Base-by-base conservation (phyloP, 768 basidiomycete genomes). In the Lactifluus hygrophoroides region DNA sequence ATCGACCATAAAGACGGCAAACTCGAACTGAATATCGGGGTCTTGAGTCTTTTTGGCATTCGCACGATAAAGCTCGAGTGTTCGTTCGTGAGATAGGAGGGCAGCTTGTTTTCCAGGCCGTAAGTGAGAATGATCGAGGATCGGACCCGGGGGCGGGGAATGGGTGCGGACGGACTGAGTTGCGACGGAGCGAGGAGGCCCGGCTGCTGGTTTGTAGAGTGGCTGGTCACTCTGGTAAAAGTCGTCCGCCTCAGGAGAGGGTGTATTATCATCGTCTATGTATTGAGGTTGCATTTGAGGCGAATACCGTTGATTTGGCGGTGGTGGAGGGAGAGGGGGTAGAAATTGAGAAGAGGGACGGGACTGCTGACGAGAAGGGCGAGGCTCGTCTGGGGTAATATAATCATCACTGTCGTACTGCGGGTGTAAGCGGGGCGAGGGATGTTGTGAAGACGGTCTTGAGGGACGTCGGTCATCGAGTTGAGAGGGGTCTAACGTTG, bases 21-120 rank as follows among this genome's bases (percentile, higher is more conserved):
- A 97, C 70, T 99, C 96, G 76, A 94, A 98, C 70, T 95, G 94
- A 56, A 97, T 76, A 67, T 97, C 92, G 0, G 95, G 94, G 71
- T 98, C 93, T 74, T 96, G 93, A 0, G 94, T 96, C 75, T 98
- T 98, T 76, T 95, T 96, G 32, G 95, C 96, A 72, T 99, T 99
- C 44, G 87, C 84, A 47, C 96, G 89, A 76, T 99, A 99, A 61
- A 96, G 84, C 71, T 97, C 94, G 59, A 99, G 84, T 2, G 96
- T 98, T 58, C 90, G 90, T 72, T 94, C 93, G 71, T 97, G 90
- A 0, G 92, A 94, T 64, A 97, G 85, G 13, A 98, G 82, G 6
- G 93, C 84, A 3, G 94, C 96, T 65, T 93, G 85, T 47, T 88
- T 90, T 32, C 96, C 96, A 17, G 94, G 94, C 13, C 88, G 84